Evolutionary conservation across 2,329 filamentous ascomycete genomes (phyloP).

Genomic region (Stemphylium beticola): DNA sequence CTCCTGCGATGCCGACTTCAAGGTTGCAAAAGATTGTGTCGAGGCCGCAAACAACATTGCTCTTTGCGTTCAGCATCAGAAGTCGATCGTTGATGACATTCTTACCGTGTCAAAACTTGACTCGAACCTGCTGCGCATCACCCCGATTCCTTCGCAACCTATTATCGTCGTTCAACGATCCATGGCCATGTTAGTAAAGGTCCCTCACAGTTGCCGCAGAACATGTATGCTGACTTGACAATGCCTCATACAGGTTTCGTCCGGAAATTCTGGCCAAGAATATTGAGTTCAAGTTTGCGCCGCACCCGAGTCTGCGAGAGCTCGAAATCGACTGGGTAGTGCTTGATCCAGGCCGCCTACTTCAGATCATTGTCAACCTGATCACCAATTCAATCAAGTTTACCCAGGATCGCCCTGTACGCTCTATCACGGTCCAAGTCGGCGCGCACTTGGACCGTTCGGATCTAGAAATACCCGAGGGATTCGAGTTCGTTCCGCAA

Average conservation of each 20-base stretch:
- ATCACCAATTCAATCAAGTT: conserved; percentile 58
- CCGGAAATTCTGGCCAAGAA: conserved; percentile 42
- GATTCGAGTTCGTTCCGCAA: conserved; percentile 37
- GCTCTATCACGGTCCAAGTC: conserved; percentile 48
- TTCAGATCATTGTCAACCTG: conserved; percentile 53
- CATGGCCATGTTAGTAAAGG: conserved; percentile 41
- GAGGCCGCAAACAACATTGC: conserved; percentile 51
- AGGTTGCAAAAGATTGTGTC: conserved; percentile 30
- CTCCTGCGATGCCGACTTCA: conserved; percentile 13
- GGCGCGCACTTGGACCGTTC: conserved; percentile 45
- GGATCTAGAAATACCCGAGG: conserved; percentile 17
- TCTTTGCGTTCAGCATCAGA: conserved; percentile 44
- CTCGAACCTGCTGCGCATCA: conserved; percentile 39
- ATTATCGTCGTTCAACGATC: conserved; percentile 43
- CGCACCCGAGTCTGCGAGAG: conserved; percentile 44
- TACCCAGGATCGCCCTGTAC: conserved; percentile 44
- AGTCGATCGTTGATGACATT: conserved; percentile 45
- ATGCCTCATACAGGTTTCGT: conserved; percentile 22
- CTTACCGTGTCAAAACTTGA: conserved; percentile 44
- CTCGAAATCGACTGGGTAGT: conserved; percentile 49
- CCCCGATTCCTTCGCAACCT: conserved; percentile 49
- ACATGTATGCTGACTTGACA: background rate
- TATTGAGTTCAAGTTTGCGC: conserved; percentile 36
- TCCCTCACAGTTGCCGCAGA: background rate
- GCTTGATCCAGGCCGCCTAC: conserved; percentile 51